Percentiles rank a stretch among this genome's conserved stretches.
Conservation (phyloP, 768 basidiomycete genomes). For the Amanita jacksonii region DNA sequence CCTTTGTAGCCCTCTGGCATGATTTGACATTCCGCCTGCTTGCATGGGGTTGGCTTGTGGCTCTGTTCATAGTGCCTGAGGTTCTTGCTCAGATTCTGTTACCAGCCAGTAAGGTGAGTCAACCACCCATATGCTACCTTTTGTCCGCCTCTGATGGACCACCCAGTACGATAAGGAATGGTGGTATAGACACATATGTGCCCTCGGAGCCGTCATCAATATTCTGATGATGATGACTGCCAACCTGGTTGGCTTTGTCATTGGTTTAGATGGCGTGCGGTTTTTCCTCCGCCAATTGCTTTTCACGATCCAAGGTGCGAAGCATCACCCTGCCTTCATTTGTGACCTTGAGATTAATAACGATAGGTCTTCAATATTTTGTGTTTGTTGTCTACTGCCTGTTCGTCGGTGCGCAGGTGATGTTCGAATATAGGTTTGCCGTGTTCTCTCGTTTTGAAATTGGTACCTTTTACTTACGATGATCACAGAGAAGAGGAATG, state of each 20-base stretch:
- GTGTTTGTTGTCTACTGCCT: conserved; percentile 47
- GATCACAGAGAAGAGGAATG: conserved; percentile 5
- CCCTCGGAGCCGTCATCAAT: conserved; percentile 75
- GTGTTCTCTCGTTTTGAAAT: not conserved
- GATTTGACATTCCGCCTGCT: conserved; percentile 82
- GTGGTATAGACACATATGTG: conserved; percentile 88
- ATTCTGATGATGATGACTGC: conserved; percentile 85
- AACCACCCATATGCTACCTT: not conserved
- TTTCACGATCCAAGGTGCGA: conserved; percentile 55
- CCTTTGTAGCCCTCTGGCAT: conserved; percentile 98
- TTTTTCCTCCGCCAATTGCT: conserved; percentile 58
- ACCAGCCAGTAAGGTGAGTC: conserved; percentile 52
- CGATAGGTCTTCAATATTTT: conserved; percentile 58
- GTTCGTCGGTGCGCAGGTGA: conserved; percentile 79
- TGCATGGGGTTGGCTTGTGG: conserved; percentile 96
- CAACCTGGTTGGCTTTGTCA: conserved; percentile 91
- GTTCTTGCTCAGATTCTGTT: conserved; percentile 51
- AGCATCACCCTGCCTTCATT: not conserved
- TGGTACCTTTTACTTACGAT: not conserved
- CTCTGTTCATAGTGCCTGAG: conserved; percentile 85
- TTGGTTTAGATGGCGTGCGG: conserved; percentile 71
- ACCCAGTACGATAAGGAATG: conserved; percentile 49
- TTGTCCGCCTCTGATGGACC: not conserved
- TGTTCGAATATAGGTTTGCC: conserved; percentile 91
- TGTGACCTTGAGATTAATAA: conserved; percentile 3